Percentiles rank a stretch among this genome's conserved stretches.
phyloP scores from a whole-genome alignment of 768 basidiomycete species.

The Boletus vermiculosoides region DNA sequence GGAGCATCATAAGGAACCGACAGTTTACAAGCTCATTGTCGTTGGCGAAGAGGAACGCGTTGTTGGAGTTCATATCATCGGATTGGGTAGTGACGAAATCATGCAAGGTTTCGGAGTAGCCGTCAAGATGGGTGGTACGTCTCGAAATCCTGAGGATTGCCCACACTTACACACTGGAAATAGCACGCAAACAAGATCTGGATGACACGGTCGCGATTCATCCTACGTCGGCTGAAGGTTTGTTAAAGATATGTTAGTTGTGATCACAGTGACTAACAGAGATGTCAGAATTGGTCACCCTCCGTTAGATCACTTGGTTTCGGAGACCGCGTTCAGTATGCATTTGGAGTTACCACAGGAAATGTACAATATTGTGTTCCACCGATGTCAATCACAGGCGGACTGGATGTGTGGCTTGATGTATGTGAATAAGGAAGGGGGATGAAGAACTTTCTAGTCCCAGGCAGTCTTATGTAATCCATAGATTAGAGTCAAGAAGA shows the following conservation, averaged over 20 bases:
- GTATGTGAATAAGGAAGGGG: background rate
- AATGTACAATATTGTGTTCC: background rate
- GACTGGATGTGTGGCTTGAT: background rate
- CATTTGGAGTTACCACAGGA: background rate
- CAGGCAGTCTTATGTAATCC: background rate
- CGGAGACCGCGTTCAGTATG: background rate
- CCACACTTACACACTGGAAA: slow-evolving; percentile 5
- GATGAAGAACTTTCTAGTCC: background rate
- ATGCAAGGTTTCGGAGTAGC: slow-evolving; percentile 98
- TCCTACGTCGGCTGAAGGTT: slow-evolving; percentile 83
- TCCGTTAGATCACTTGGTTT: slow-evolving; percentile 37
- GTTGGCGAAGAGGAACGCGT: slow-evolving; percentile 90
- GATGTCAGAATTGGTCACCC: slow-evolving; percentile 52
- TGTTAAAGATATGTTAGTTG: slow-evolving; percentile 20
- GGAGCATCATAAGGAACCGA: slow-evolving; percentile 91
- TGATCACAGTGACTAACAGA: slow-evolving; percentile 16
- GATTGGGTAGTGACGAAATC: slow-evolving; percentile 88
- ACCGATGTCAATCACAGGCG: background rate
- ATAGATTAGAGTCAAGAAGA: too few species aligned
- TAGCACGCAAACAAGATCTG: slow-evolving; percentile 74
- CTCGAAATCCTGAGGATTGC: background rate
- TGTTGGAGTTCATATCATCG: slow-evolving; percentile 94
- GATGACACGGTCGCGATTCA: slow-evolving; percentile 92
- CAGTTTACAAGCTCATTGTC: slow-evolving; percentile 88
- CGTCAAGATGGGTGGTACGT: slow-evolving; percentile 85